phyloP scores from a whole-genome alignment of 1,284 basidiomycete genomes.

The Cryptococcus depauperatus region DNA sequence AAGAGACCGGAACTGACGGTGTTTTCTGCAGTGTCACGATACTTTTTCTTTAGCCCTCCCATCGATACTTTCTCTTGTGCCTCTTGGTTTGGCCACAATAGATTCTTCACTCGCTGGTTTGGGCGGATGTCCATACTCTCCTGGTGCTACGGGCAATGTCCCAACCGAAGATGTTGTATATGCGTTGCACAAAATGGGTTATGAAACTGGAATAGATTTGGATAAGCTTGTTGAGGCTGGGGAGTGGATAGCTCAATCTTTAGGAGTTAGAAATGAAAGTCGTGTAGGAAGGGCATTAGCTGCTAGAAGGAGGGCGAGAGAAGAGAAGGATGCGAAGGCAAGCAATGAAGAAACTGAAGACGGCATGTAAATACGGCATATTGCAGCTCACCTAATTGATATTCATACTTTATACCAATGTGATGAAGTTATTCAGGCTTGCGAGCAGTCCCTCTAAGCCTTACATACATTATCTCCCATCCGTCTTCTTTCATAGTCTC shows the following conservation, averaged over 20 bases:
- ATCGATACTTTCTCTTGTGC: slow-evolving; percentile 47
- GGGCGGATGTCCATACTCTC: slow-evolving; percentile 91
- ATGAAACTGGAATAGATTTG: slow-evolving; percentile 60
- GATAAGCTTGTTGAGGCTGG: slow-evolving; percentile 64
- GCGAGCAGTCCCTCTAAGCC: slow-evolving; percentile 53
- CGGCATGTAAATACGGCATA: slow-evolving; percentile 4
- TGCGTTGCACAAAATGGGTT: slow-evolving; percentile 63
- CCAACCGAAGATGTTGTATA: slow-evolving; percentile 86
- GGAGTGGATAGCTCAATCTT: slow-evolving; percentile 64
- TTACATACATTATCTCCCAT: slow-evolving; percentile 65
- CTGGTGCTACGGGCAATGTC: slow-evolving; percentile 89
- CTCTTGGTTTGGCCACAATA: slow-evolving; percentile 48
- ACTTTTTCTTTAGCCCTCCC: slow-evolving; percentile 71
- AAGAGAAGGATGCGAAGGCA: neutral
- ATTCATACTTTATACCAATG: neutral
- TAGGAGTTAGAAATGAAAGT: slow-evolving; percentile 65
- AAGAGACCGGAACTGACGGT: neutral
- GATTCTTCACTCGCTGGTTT: slow-evolving; percentile 69
- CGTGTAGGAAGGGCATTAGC: slow-evolving; percentile 70
- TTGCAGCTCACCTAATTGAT: neutral
- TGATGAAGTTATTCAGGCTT: neutral
- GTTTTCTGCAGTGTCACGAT: slow-evolving; percentile 74
- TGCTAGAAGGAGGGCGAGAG: slow-evolving; percentile 43
- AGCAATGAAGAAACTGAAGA: slow-evolving; percentile 8
- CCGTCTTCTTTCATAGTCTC: slow-evolving; percentile 46